phyloP scores from a whole-genome alignment of 2,329 filamentous ascomycete genomes.

The Beauveria varroae region DNA sequence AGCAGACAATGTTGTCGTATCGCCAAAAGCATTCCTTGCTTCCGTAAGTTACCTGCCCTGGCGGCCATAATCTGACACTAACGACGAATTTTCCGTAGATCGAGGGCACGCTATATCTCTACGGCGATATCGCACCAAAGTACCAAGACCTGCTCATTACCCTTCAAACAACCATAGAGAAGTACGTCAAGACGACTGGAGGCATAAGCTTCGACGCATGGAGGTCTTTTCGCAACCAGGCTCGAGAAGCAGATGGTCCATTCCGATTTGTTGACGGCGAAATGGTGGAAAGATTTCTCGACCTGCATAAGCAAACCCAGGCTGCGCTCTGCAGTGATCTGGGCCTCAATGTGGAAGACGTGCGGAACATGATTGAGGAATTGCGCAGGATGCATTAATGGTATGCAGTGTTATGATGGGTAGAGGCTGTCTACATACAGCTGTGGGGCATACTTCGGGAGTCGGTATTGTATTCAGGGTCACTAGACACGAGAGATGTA shows the following conservation, averaged over 20 bases:
- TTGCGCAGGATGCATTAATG: conserved; percentile 52
- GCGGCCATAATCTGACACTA: conserved; percentile 10
- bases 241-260: conserved; percentile 68
- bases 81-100: conserved; percentile 43
- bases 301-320: conserved; percentile 54
- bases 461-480: neutral
- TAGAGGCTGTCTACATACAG: neutral
- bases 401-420: neutral
- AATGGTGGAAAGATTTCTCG: conserved; percentile 77
- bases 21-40: conserved; percentile 78
- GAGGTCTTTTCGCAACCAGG: conserved; percentile 71
- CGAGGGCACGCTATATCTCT: conserved; percentile 87
- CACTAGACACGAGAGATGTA: neutral
- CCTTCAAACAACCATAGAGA: conserved; percentile 66
- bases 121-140: conserved; percentile 65
- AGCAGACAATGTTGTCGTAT: conserved; percentile 57
- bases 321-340: conserved; percentile 45
- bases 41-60: conserved; percentile 55
- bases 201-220: conserved; percentile 70
- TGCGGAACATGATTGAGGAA: conserved; percentile 55
- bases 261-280: conserved; percentile 90
- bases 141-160: conserved; percentile 75
- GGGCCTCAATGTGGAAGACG: conserved; percentile 54
- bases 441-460: neutral
- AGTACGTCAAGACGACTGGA: conserved; percentile 60